phyloP scores from a whole-genome alignment of 495 filamentous ascomycete genomes.

The Pseudotulostoma volvatum region DNA sequence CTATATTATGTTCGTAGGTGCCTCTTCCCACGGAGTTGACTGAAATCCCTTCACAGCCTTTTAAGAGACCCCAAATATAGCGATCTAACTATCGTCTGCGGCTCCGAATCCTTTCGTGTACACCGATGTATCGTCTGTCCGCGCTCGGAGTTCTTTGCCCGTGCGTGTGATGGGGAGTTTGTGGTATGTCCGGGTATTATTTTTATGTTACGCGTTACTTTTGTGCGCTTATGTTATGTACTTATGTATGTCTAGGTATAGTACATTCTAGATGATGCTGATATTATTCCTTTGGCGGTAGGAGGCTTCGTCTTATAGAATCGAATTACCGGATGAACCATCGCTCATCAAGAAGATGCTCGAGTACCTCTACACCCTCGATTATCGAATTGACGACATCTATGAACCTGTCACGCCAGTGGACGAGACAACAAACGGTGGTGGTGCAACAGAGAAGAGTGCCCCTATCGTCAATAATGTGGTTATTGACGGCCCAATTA shows the following conservation, averaged over 20 bases:
- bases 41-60: too few relatives aligned
- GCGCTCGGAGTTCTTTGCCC: conserved; percentile 17
- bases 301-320: conserved; percentile 6
- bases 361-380: conserved; percentile 10
- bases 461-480: not conserved
- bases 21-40: too few relatives aligned
- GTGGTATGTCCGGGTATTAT: conserved; percentile 9
- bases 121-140: conserved; percentile 20
- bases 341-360: conserved; percentile 6
- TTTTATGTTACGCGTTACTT: too few relatives aligned
- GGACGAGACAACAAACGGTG: not conserved
- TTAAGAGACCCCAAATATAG: conserved; percentile 12
- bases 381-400: conserved; percentile 1
- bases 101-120: conserved; percentile 12
- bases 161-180: conserved; percentile 12
- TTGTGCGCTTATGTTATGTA: too few relatives aligned
- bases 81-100: conserved; percentile 18
- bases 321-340: conserved; percentile 7
- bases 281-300: not conserved
- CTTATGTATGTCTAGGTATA: too few relatives aligned
- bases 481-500: not conserved
- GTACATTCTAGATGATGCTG: not conserved
- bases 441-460: not conserved
- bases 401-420: not conserved
- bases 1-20: too few relatives aligned